Evolutionary conservation across 2,329 filamentous ascomycete species (phyloP).

Genomic region (Exophiala sp.): DNA sequence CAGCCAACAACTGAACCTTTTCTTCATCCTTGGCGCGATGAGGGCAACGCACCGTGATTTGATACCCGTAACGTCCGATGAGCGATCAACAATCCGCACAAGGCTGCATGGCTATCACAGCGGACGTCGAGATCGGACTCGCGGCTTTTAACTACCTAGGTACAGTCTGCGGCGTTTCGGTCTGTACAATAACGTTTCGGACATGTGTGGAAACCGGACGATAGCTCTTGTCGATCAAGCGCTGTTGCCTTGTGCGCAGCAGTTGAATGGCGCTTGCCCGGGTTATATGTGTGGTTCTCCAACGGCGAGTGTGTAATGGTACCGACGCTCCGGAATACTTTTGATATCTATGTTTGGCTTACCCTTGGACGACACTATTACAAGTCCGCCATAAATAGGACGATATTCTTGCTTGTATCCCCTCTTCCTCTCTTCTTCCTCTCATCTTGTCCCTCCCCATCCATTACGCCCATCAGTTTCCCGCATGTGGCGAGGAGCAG

Average conservation of each 20-base stretch:
- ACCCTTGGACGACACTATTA: neutral
- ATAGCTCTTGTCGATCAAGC: constrained; percentile 13
- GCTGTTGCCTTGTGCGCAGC: constrained; percentile 4
- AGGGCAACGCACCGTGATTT: too few relatives aligned
- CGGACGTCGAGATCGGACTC: too few relatives aligned
- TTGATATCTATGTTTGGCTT: neutral
- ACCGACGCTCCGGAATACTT: neutral
- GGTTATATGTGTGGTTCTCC: constrained; percentile 3
- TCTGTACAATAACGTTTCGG: neutral
- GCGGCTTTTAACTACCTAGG: too few relatives aligned
- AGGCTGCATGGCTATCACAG: too few relatives aligned
- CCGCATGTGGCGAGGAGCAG: constrained; percentile 6
- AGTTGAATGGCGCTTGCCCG: constrained; percentile 11
- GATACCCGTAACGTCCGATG: too few relatives aligned
- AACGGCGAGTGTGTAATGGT: constrained; percentile 1
- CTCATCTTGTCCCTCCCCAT: neutral
- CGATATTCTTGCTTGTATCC: constrained; percentile 5
- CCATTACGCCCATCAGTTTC: neutral
- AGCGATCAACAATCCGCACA: neutral
- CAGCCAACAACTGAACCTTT: constrained; percentile 44
- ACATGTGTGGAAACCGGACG: neutral
- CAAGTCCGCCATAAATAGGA: constrained; percentile 8
- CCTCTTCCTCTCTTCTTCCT: constrained; percentile 4
- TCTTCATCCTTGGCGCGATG: too few relatives aligned
- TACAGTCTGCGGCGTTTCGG: too few relatives aligned